Evolutionary conservation across 306 rosid genomes (phyloP).

Genomic region (Hippophae gyantsensis): DNA sequence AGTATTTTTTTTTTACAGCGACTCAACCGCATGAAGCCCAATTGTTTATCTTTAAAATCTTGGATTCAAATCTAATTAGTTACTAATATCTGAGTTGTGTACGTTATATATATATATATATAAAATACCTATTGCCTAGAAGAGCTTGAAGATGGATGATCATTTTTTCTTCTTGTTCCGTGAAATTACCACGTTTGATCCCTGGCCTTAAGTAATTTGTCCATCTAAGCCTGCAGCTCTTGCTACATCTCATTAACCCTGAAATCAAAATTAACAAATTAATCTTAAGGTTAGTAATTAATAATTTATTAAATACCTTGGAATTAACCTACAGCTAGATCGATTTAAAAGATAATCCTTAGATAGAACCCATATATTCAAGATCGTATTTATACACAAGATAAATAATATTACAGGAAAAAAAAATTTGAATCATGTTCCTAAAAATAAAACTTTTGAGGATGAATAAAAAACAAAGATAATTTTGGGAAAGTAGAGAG

Average conservation of each 20-base stretch:
- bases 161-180: constrained; percentile 91
- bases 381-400: too few species aligned
- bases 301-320: neutral
- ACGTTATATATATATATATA: neutral
- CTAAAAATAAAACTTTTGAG: too few species aligned
- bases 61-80: too few species aligned
- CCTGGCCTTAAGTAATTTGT: constrained; percentile 92
- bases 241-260: constrained; percentile 83
- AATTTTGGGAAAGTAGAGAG: neutral
- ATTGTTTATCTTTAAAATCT: too few species aligned
- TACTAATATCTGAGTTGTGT: constrained; percentile 3
- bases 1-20: too few species aligned
- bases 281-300: neutral
- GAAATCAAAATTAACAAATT: constrained; percentile 1
- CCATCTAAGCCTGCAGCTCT: constrained; percentile 94
- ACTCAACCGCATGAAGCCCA: too few species aligned
- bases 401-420: too few species aligned
- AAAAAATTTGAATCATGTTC: too few species aligned
- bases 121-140: constrained; percentile 72
- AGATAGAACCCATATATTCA: neutral
- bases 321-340: too few species aligned
- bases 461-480: neutral
- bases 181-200: constrained; percentile 80
- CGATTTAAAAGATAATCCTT: neutral
- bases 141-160: constrained; percentile 96